Evolutionary conservation across 768 basidiomycete genomes (phyloP), one percentile per base, ranked within the genome.

Genomic region (Flagelloscypha sp.): DNA sequence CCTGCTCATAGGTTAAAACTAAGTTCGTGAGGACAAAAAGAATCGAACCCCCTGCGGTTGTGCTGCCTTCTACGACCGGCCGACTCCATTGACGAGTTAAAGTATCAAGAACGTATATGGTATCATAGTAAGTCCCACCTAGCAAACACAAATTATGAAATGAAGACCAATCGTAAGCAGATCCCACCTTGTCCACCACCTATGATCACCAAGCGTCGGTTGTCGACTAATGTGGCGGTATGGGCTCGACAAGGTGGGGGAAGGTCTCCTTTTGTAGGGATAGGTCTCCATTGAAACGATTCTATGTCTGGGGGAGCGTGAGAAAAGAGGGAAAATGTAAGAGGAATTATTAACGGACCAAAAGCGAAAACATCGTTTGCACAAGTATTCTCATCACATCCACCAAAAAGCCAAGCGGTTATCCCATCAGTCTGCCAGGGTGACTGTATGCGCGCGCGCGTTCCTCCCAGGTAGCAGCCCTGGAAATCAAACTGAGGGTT

Each of bases 191-290:
- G 72, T 1, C 93, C 93, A 5, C 93, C 93, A 13, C 89, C 90
- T 49, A 89, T 84, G 4, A 94, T 59, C 49, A 88, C 74, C 27
- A 94, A 72, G 45, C 79, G 80, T 16, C 76, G 72, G 17, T 66
- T 63, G 48, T 87, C 84, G 34, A 87, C 79, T 6, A 85, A 68
- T 0, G 88, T 92, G 2, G 85, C 82, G 1, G 84, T 86, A 52
- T 95, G 92, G 4, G 89, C 92, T 15, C 92, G 74, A 31, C 83
- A 84, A 0, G 85, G 84, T 1, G 84, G 83, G 0, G 90, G 84
- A 4, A 75, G 54, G 2, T 86, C 81, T n/a, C 92, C 92, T 3
- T 68, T 45, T 13, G 77, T 79, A 12, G 84, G 76, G 0, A 86
- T 79, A 64, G 3, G 63, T 62, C n/a, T 72, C 92, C 92, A 94